phyloP scores from a whole-genome alignment of 805 yeast genomes.

The Candida schatavii region DNA sequence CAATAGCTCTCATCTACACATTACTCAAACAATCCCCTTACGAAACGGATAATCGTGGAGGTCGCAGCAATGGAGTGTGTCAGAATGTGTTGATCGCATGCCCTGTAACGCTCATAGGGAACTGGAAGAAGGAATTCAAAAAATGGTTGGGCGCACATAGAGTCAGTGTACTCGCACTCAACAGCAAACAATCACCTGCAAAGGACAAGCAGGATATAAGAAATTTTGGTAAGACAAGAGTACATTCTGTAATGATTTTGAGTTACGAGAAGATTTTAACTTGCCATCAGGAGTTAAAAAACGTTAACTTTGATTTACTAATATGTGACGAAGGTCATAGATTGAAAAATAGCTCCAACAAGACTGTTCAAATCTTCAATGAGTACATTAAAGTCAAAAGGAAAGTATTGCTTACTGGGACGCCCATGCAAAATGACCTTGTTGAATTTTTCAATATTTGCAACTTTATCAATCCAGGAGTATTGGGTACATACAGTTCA shows the following conservation, averaged over 20 bases:
- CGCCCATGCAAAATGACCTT: slow-evolving; percentile 92
- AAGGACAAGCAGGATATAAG: slow-evolving; percentile 57
- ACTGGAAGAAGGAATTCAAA: slow-evolving; percentile 85
- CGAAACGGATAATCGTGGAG: slow-evolving; percentile 9
- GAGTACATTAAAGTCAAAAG: slow-evolving; percentile 47
- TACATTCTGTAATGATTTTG: slow-evolving; percentile 77
- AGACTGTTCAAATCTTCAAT: slow-evolving; percentile 63
- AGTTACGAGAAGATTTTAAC: slow-evolving; percentile 81
- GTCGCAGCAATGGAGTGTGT: slow-evolving; percentile 29
- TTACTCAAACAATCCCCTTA: slow-evolving; percentile 63
- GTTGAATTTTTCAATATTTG: slow-evolving; percentile 76
- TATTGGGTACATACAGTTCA: slow-evolving; percentile 58
- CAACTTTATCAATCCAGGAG: slow-evolving; percentile 82
- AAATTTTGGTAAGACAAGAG: slow-evolving; percentile 62
- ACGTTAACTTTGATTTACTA: slow-evolving; percentile 58
- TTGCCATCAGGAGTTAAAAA: slow-evolving; percentile 48
- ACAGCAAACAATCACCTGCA: slow-evolving; percentile 44
- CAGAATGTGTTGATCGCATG: slow-evolving; percentile 76
- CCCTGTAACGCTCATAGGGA: slow-evolving; percentile 83
- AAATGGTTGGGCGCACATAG: slow-evolving; percentile 79
- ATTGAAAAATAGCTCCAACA: slow-evolving; percentile 70
- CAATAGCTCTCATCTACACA: slow-evolving; percentile 84
- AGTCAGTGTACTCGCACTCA: slow-evolving; percentile 63
- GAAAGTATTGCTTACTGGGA: slow-evolving; percentile 75
- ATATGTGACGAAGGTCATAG: slow-evolving; percentile 97